Evolutionary conservation across 2,329 filamentous ascomycete species (phyloP).

Genomic region (Didymella pinodella): DNA sequence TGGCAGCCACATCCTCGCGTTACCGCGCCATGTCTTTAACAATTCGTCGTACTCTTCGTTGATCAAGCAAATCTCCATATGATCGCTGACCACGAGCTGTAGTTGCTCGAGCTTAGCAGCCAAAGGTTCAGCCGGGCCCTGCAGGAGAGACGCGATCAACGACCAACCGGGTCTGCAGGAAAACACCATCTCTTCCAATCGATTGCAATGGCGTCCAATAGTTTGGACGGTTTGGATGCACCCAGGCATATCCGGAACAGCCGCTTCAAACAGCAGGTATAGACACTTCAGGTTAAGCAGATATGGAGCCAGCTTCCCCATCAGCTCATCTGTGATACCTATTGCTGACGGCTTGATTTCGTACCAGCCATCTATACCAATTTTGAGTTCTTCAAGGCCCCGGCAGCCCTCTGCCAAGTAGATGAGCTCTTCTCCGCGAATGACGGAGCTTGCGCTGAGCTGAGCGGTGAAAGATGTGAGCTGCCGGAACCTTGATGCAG

Average conservation of each 20-base stretch:
- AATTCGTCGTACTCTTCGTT: not conserved
- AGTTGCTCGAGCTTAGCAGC: not conserved
- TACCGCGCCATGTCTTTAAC: not conserved
- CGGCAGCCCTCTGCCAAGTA: not conserved
- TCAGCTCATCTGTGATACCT: slow-evolving; percentile 1
- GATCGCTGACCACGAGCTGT: not conserved
- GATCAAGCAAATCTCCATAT: not conserved
- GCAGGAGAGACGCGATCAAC: not conserved
- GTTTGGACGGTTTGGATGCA: not conserved
- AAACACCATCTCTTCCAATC: not conserved
- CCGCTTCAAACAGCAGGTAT: not conserved
- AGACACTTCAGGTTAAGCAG: not conserved
- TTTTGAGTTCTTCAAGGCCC: not conserved
- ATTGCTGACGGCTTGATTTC: not conserved
- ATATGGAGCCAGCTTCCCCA: not conserved
- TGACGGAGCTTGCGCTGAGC: not conserved
- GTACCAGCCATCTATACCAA: slow-evolving; percentile 1
- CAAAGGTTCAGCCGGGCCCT: not conserved
- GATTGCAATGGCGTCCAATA: not conserved
- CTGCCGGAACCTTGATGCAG: not conserved
- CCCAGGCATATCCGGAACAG: not conserved
- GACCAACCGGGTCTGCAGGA: not conserved
- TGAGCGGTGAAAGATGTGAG: not conserved
- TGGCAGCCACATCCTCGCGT: not conserved
- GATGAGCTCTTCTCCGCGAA: not conserved